phyloP scores from a whole-genome alignment of 75 land plant genomes.

The Cryptomeria japonica region DNA sequence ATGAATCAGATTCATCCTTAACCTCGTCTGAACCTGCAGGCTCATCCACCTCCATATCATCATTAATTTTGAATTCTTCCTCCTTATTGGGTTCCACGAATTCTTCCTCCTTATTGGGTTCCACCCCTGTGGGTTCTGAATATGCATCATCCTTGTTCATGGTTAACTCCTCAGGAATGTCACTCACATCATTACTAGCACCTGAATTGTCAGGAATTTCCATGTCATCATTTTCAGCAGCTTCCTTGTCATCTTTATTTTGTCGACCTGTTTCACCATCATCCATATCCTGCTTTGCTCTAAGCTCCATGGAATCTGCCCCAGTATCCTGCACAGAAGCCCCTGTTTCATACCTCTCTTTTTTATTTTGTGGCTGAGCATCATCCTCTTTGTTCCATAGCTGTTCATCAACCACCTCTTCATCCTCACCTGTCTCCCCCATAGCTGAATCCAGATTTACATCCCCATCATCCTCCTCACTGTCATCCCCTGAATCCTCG shows the following conservation, averaged over 20 bases:
- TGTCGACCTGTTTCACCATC: slow-evolving; percentile 9
- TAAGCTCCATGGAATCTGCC: slow-evolving; percentile 48
- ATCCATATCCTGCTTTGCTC: slow-evolving; percentile 70
- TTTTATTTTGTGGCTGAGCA: slow-evolving; percentile 25
- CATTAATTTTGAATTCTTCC: slow-evolving; percentile 18
- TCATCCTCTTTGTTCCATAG: slow-evolving; percentile 77
- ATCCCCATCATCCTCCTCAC: slow-evolving; percentile 55
- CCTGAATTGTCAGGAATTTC: slow-evolving; percentile 14
- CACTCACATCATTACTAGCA: slow-evolving; percentile 26
- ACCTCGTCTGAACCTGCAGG: slow-evolving; percentile 19
- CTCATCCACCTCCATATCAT: slow-evolving; percentile 40
- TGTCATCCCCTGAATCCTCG: slow-evolving; percentile 70
- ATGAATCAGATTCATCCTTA: slow-evolving; percentile 21
- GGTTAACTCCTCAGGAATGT: slow-evolving; percentile 32
- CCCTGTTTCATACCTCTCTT: slow-evolving; percentile 82
- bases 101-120: slow-evolving; percentile 32
- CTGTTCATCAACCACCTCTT: slow-evolving; percentile 75
- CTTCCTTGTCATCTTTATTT: slow-evolving; percentile 31
- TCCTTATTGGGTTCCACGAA: slow-evolving; percentile 34
- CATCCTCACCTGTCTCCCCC: slow-evolving; percentile 69
- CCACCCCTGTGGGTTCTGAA: slow-evolving; percentile 61
- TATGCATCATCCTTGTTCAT: slow-evolving; percentile 55
- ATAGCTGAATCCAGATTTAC: slow-evolving; percentile 75
- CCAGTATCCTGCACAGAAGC: slow-evolving; percentile 58
- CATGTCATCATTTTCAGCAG: slow-evolving; percentile 14